Evolutionary conservation across 768 basidiomycete genomes (phyloP).

Genomic region (Termitomyces sp.): DNA sequence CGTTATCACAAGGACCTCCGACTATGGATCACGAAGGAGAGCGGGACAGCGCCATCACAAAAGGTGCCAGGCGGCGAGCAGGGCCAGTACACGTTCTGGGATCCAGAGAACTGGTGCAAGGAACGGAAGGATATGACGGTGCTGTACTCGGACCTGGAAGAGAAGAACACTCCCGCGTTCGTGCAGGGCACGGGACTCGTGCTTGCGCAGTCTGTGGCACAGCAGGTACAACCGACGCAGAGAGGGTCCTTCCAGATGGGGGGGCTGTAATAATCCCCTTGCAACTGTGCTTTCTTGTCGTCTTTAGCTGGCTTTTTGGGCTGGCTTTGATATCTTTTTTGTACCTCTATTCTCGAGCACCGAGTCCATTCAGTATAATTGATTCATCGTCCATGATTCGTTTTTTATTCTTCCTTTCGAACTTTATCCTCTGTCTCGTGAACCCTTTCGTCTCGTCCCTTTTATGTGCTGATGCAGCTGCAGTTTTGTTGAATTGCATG

Average conservation of each 20-base stretch:
- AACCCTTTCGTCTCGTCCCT: not conserved
- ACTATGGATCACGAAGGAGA: slow-evolving; percentile 84
- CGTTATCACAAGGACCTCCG: slow-evolving; percentile 91
- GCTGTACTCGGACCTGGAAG: slow-evolving; percentile 67
- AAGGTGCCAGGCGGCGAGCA: slow-evolving; percentile 80
- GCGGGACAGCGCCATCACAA: slow-evolving; percentile 65
- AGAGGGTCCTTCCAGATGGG: slow-evolving; percentile 45
- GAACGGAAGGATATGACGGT: slow-evolving; percentile 76
- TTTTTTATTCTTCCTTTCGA: not conserved
- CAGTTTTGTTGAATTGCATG: not conserved
- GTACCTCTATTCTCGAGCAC: slow-evolving; percentile 11
- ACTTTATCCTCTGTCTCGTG: not conserved
- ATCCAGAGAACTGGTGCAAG: slow-evolving; percentile 73
- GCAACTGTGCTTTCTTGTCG: slow-evolving; percentile 4
- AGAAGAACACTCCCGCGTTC: slow-evolving; percentile 64
- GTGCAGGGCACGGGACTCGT: slow-evolving; percentile 42
- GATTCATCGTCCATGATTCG: not conserved
- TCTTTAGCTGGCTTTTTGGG: slow-evolving; percentile 7
- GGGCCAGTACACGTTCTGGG: slow-evolving; percentile 89
- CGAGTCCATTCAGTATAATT: not conserved
- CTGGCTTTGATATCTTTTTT: slow-evolving; percentile 11
- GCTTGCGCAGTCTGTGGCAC: slow-evolving; percentile 27
- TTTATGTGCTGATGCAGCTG: not conserved
- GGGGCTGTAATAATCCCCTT: slow-evolving; percentile 42
- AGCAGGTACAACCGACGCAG: slow-evolving; percentile 31